These are phyloP conservation scores for Yamadazyma conglobata DNA, from an alignment of 1,139 yeast species.

Conservation along the genomic window DNA sequence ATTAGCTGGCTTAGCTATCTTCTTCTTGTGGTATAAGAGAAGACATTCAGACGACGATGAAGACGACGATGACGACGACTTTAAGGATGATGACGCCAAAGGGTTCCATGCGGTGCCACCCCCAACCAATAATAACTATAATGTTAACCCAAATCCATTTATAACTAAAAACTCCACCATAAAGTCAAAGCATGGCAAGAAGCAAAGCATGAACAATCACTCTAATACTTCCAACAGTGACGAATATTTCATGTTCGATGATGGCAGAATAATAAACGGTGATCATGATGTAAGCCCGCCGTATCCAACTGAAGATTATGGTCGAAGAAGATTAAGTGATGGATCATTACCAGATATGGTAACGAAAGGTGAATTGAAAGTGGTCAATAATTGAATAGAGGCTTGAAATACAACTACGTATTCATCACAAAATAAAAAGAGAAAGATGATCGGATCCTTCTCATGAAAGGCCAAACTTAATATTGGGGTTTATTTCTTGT, in stretches of 20 bases:
- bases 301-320: slow-evolving; percentile 27
- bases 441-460: no score
- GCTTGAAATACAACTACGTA: no score
- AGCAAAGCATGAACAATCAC: slow-evolving; percentile 19
- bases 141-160: slow-evolving; percentile 21
- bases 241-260: slow-evolving; percentile 22
- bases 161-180: slow-evolving; percentile 16
- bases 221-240: slow-evolving; percentile 27
- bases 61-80: slow-evolving; percentile 33
- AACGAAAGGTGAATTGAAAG: slow-evolving; percentile 45
- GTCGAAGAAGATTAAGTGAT: slow-evolving; percentile 58
- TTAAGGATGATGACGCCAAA: slow-evolving; percentile 11
- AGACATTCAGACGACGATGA: slow-evolving; percentile 31
- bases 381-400: slow-evolving; percentile 34
- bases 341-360: slow-evolving; percentile 69
- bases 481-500: no score
- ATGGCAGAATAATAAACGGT: slow-evolving; percentile 13
- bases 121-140: slow-evolving; percentile 19
- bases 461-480: no score
- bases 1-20: slow-evolving; percentile 33
- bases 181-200: slow-evolving; percentile 15
- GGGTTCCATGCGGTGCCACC: slow-evolving; percentile 28
- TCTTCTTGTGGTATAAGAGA: slow-evolving; percentile 43
- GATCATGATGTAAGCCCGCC: slow-evolving; percentile 12
- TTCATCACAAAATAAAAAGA: no score